Percentiles rank a stretch among this genome's conserved stretches.
Conservation (phyloP, 164 flowering plant species). For the Umbellularia californica region DNA sequence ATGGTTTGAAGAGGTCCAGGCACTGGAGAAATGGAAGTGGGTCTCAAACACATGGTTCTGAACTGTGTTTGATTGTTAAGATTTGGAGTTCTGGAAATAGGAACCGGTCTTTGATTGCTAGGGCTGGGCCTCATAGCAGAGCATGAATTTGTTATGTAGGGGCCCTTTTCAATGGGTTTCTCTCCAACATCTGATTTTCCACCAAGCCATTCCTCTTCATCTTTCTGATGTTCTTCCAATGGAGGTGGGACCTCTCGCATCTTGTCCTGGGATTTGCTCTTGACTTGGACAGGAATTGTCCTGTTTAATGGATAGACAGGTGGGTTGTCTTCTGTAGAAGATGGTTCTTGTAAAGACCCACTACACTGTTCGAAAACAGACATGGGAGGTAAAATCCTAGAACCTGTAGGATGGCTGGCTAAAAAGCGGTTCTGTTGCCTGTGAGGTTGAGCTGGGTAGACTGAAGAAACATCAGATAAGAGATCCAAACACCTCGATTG, state of each 20-base stretch:
- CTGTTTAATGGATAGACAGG: constrained; percentile 7
- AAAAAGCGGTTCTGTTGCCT: constrained; percentile 21
- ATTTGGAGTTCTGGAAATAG: constrained; percentile 2
- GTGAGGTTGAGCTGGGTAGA: constrained; percentile 23
- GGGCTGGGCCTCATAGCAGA: constrained; percentile 2
- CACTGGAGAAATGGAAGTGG: constrained; percentile 5
- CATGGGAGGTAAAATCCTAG: constrained; percentile 34
- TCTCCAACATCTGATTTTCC: constrained; percentile 11
- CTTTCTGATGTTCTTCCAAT: constrained; percentile 30
- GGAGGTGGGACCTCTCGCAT: constrained; percentile 17
- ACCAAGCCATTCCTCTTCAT: constrained; percentile 35
- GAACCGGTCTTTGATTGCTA: constrained; percentile 10
- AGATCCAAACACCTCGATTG: constrained; percentile 27
- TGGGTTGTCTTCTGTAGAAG: constrained; percentile 8
- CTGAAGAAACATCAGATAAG: constrained; percentile 20
- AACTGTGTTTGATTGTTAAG: constrained; percentile 10
- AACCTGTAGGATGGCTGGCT: constrained; percentile 33
- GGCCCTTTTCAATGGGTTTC: constrained; percentile 15
- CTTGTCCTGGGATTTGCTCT: constrained; percentile 16
- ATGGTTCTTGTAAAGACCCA: constrained; percentile 3
- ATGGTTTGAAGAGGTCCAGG: not conserved
- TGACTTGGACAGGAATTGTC: constrained; percentile 12
- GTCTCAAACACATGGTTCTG: constrained; percentile 11
- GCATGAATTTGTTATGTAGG: constrained; percentile 6
- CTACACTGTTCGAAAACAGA: constrained; percentile 5